phyloP scores from a whole-genome alignment of 1,139 yeast species.

The Hyphopichia buzzinii region DNA sequence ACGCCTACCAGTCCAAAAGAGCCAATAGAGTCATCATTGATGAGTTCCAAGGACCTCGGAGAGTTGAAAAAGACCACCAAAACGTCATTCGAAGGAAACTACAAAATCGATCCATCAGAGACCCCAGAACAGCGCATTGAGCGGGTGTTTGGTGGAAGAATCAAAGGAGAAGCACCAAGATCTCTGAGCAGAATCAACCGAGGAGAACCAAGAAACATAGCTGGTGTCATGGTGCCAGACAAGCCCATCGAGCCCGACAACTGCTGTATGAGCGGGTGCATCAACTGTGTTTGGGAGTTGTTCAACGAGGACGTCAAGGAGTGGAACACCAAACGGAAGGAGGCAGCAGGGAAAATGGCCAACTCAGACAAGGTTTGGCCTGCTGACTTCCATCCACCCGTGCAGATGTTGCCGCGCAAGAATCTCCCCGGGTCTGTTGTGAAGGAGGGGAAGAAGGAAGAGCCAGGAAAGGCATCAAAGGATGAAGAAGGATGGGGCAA shows the following conservation, averaged over 20 bases:
- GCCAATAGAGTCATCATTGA: constrained; percentile 31
- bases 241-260: constrained; percentile 88
- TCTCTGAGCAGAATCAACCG: constrained; percentile 50
- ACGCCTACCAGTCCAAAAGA: constrained; percentile 35
- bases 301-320: constrained; percentile 84
- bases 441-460: constrained; percentile 18
- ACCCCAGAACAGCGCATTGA: constrained; percentile 50
- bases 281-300: constrained; percentile 94
- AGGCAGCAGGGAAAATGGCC: constrained; percentile 60
- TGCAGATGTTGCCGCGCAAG: constrained; percentile 25
- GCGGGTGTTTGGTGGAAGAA: constrained; percentile 56
- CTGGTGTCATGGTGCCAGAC: constrained; percentile 75
- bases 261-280: constrained; percentile 97
- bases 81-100: constrained; percentile 48
- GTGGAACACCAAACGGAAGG: constrained; percentile 61
- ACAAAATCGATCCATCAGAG: constrained; percentile 27
- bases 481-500: constrained; percentile 58
- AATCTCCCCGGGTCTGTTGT: constrained; percentile 30
- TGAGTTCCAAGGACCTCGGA: constrained; percentile 19
- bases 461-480: no score
- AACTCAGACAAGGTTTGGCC: constrained; percentile 72
- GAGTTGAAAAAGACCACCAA: constrained; percentile 20
- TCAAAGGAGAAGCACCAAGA: constrained; percentile 51
- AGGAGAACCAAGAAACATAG: constrained; percentile 48
- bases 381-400: constrained; percentile 70